A percentile compares a stretch with the other conserved stretches of the same genome.
Evolutionary conservation across 352 stramenopile species (phyloP).

Genomic region (Discostella stelligera): DNA sequence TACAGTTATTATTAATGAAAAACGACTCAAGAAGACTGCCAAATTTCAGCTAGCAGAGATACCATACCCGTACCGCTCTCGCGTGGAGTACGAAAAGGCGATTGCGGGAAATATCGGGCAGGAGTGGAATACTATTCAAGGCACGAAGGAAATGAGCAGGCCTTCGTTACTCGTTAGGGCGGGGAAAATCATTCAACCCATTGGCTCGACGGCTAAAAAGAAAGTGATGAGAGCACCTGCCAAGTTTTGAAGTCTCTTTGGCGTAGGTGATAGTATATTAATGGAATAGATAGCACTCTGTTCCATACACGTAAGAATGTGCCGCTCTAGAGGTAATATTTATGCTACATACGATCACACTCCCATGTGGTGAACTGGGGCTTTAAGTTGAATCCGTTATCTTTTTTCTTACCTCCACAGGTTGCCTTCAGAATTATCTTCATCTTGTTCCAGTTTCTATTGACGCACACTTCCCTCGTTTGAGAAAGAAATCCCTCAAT

Average conservation of each 20-base stretch:
- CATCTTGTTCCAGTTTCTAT: slow-evolving; percentile 61
- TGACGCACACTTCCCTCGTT: slow-evolving; percentile 45
- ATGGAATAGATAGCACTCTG: no score
- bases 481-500: slow-evolving; percentile 62
- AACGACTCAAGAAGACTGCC: slow-evolving; percentile 80
- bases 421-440: slow-evolving; percentile 71
- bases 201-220: slow-evolving; percentile 78
- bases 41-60: slow-evolving; percentile 87
- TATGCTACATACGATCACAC: slow-evolving; percentile 64
- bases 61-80: slow-evolving; percentile 96
- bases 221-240: slow-evolving; percentile 30
- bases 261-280: no score
- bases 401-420: slow-evolving; percentile 81
- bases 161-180: slow-evolving; percentile 91
- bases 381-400: slow-evolving; percentile 72
- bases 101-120: slow-evolving; percentile 90
- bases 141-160: slow-evolving; percentile 90
- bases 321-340: neutral
- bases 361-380: slow-evolving; percentile 68
- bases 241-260: slow-evolving; percentile 40
- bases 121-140: slow-evolving; percentile 91
- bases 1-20: slow-evolving; percentile 86
- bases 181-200: slow-evolving; percentile 91
- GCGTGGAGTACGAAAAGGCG: slow-evolving; percentile 95
- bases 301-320: neutral